Evolutionary conservation across 2,329 filamentous ascomycete species (phyloP).

Genomic region (Arthrobotrys megalospora): DNA sequence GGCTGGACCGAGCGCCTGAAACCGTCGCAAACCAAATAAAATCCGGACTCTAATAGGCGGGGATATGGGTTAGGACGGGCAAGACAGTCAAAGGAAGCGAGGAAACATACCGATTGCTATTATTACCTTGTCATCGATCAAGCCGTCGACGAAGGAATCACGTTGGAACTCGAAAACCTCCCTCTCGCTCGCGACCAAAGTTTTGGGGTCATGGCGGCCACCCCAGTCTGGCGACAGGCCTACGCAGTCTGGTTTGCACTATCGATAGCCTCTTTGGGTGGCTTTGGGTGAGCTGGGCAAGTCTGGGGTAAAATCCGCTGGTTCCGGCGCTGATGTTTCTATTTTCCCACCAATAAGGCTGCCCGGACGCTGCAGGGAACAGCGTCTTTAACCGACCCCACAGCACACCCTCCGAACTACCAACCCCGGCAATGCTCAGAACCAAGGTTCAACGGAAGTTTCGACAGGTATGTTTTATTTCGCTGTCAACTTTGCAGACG

Average conservation of each 20-base stretch:
- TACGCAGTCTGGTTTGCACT: slow-evolving; percentile 14
- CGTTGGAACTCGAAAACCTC: slow-evolving; percentile 26
- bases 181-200: slow-evolving; percentile 39
- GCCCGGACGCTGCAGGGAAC: slow-evolving; percentile 19
- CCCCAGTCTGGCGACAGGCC: slow-evolving; percentile 25
- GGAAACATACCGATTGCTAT: slow-evolving; percentile 45
- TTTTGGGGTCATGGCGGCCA: slow-evolving; percentile 54
- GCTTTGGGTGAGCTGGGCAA: slow-evolving; percentile 31
- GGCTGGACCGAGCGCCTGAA: slow-evolving; percentile 53
- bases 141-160: slow-evolving; percentile 31
- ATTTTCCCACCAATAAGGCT: slow-evolving; percentile 56
- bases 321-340: slow-evolving; percentile 16
- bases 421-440: slow-evolving; percentile 21
- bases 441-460: slow-evolving; percentile 26
- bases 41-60: slow-evolving; percentile 47
- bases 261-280: slow-evolving; percentile 37
- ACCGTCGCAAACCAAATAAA: slow-evolving; percentile 47
- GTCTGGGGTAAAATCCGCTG: slow-evolving; percentile 51
- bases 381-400: slow-evolving; percentile 47
- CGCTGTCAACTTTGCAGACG: slow-evolving; percentile 4
- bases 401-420: neutral
- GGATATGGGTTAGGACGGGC: slow-evolving; percentile 41
- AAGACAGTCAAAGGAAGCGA: slow-evolving; percentile 37
- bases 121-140: slow-evolving; percentile 26
- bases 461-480: slow-evolving; percentile 33